Base-by-base conservation (phyloP, 163 green algal genomes). In the Picocystis sp. region DNA sequence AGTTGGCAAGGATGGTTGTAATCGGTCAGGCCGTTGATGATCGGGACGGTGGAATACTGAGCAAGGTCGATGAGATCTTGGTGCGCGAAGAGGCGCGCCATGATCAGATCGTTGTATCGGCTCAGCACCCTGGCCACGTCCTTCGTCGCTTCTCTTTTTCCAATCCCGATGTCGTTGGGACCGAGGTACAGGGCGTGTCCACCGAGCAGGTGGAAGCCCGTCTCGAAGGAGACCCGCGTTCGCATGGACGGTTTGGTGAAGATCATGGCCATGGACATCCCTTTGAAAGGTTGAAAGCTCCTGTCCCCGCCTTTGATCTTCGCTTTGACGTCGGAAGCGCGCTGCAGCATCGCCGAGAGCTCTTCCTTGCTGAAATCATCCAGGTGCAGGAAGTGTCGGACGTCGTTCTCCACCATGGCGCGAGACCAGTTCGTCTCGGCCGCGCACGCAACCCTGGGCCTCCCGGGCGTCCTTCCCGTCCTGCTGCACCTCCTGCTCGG, bases 1-100 rank as follows among this genome's bases (percentile, higher is more conserved):
- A 97, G 58, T 69, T 93, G 87, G 67, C 85, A 95, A 9, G 91
- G 91, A 73, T 99, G 91, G 77, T 99, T 99, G 81, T 98, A 99
- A 67, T 99, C 89, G 1, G 91, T 98, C 0, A 99, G 78, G 5
- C 91, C 91, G 66, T 99, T 99, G 62, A 99, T 80, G 21, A 99
- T 79, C 2, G 91, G 89, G 24, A 89, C 63, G 45, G 45, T 59
- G 8, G 52, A 50, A 59, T 78, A 89, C 53, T 94, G 44, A n/a
- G 87, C 87, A 10, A 95, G 71, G 67, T 95, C 87, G 44, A 95
- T 65, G 1, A 95, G 63, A 61, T 96, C 86, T 14, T 85, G 69
- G 62, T 99, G 91, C 0, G 58, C 89, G 71, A 95, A 96, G 24
- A 97, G 70, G 19, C 91, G 74, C 0, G 90, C 91, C 91, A 99